Evolutionary conservation across 768 basidiomycete genomes (phyloP), one percentile per base, ranked within the genome.

Genomic region (Russula ochroleuca): DNA sequence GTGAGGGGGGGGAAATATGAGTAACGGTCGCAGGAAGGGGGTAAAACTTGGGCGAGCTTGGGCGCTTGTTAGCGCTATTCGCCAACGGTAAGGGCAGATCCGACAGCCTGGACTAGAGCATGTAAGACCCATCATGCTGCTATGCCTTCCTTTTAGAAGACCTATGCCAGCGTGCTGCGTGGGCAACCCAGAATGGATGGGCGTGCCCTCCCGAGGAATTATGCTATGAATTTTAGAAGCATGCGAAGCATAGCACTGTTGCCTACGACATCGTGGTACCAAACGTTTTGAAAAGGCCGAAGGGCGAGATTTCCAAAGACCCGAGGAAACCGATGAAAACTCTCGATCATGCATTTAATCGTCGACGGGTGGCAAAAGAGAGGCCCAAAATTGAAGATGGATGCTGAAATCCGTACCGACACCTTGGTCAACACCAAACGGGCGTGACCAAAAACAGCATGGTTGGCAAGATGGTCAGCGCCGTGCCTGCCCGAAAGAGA

Each of bases 331-430:
- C 57, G 52, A 59, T 41, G 43, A 64, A 64, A 57, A 33, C 56
- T 53, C 48, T 58, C 56, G 56, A 63, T 57, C 62, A 40, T 51
- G 56, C 41, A 49, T 57, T 63, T 63, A 63, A 63, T 59, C 8
- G 57, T 53, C 43, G 62, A 63, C 57, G 43, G 43, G 57, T 63
- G 59, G 57, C 59, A 57, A 59, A 63, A 63, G 57, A 38, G 57
- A 57, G 63, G 63, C 63, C 57, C 7, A 59, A 54, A 63, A 59
- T 41, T 35, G 57, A 50, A 63, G 57, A 40, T 28, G 51, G 37
- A 53, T 63, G 51, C 14, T 43, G 62, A 53, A 54, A 59, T 25
- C 51, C 45, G 52, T 59, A 51, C 63, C n/a, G n/a, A n/a, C n/a
- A n/a, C n/a, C n/a, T n/a, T n/a, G n/a, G n/a, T n/a, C 63, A 59